Percentiles rank a stretch among this genome's conserved stretches.
These are phyloP conservation scores for Xylariaceae sp. DNA, from an alignment of 2,329 filamentous ascomycete species.

Conservation along the genomic window DNA sequence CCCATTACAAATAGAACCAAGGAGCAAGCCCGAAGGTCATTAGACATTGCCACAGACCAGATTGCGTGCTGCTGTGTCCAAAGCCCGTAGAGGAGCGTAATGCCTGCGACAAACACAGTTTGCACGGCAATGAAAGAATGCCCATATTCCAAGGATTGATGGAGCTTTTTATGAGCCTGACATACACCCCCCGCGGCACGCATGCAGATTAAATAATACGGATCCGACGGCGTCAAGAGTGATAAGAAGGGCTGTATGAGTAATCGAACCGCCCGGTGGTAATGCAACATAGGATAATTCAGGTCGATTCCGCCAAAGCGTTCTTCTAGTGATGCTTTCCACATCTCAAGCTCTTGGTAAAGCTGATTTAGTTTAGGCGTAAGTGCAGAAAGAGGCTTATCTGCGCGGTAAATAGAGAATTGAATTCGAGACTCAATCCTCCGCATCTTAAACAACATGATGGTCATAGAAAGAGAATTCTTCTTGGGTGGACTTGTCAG, in stretches of 20 bases:
- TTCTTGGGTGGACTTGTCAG: slow-evolving; percentile 2
- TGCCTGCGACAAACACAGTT: slow-evolving; percentile 40
- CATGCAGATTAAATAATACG: slow-evolving; percentile 42
- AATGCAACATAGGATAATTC: slow-evolving; percentile 47
- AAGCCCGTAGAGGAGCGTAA: slow-evolving; percentile 36
- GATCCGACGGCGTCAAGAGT: slow-evolving; percentile 41
- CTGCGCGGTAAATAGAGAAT: slow-evolving; percentile 48
- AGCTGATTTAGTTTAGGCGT: slow-evolving; percentile 45
- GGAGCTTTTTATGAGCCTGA: slow-evolving; percentile 39
- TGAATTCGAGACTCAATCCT: slow-evolving; percentile 47
- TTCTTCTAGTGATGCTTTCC: slow-evolving; percentile 37
- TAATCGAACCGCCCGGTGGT: slow-evolving; percentile 46
- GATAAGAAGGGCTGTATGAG: slow-evolving; percentile 48
- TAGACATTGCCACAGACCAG: slow-evolving; percentile 45
- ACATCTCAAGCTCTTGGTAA: slow-evolving; percentile 42
- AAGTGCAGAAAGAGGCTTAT: slow-evolving; percentile 40
- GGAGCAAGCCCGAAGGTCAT: slow-evolving; percentile 46
- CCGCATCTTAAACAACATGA: slow-evolving; percentile 43
- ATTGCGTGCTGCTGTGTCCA: slow-evolving; percentile 41
- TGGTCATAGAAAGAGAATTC: slow-evolving; percentile 36
- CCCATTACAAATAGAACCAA: slow-evolving; percentile 47
- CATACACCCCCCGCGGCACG: slow-evolving; percentile 38
- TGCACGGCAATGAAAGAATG: slow-evolving; percentile 42
- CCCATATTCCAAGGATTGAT: slow-evolving; percentile 37
- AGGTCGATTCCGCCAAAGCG: slow-evolving; percentile 35